These are phyloP conservation scores for Morella rubra DNA, from an alignment of 306 rosid species.

Conservation along the genomic window DNA sequence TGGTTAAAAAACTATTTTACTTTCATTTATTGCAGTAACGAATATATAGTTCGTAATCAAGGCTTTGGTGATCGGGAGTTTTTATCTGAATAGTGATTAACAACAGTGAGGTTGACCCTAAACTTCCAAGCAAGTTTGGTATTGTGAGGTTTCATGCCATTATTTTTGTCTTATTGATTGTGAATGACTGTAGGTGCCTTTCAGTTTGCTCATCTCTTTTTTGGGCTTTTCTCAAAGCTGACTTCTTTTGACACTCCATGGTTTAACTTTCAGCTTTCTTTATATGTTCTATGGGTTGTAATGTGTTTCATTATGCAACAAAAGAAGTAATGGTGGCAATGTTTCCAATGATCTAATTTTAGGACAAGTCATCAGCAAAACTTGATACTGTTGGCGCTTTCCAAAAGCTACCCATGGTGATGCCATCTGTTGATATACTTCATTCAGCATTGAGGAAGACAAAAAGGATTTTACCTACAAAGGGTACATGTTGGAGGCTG, in stretches of 20 bases:
- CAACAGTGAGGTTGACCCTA: not conserved
- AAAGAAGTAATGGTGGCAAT: conserved; percentile 3
- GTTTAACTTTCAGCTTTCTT: not conserved
- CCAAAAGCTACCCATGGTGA: conserved; percentile 93
- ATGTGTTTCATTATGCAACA: not conserved
- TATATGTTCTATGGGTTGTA: not conserved
- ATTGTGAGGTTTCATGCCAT: not conserved
- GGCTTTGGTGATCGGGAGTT: not conserved
- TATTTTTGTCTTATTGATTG: not conserved
- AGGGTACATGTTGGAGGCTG: conserved; percentile 54
- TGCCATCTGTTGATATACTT: conserved; percentile 82
- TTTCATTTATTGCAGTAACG: not conserved
- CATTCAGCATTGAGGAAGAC: conserved; percentile 82
- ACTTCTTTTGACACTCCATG: not conserved
- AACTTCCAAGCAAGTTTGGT: not conserved
- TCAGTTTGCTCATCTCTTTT: no score
- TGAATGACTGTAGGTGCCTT: no score
- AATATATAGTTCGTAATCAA: not conserved
- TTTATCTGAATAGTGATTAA: conserved; percentile 2
- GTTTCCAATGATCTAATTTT: conserved; percentile 26
- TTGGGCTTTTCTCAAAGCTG: no score
- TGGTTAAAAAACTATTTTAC: not conserved
- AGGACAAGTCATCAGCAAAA: conserved; percentile 52
- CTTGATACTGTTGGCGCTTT: conserved; percentile 77
- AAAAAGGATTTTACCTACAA: conserved; percentile 67